These are phyloP conservation scores for Alternaria sp. DNA, from an alignment of 2,329 filamentous ascomycete species.

Conservation along the genomic window DNA sequence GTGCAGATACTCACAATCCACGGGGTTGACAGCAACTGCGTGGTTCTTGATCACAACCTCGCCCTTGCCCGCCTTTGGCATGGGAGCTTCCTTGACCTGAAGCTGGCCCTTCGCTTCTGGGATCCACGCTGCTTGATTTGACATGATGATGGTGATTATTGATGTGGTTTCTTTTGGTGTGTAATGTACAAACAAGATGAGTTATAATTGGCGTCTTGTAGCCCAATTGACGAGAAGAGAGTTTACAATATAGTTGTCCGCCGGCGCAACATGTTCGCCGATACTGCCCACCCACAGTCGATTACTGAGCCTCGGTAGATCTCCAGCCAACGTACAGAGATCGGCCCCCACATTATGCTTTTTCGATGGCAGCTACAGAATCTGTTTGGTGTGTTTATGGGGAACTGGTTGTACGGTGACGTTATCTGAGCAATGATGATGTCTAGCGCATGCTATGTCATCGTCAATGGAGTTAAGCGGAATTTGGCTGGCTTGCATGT, in stretches of 20 bases:
- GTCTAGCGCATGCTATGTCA: slow-evolving; percentile 1
- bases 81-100: slow-evolving; percentile 40
- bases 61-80: slow-evolving; percentile 38
- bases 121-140: slow-evolving; percentile 47
- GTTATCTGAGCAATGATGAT: slow-evolving; percentile 6
- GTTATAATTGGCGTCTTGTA: not conserved
- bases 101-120: slow-evolving; percentile 39
- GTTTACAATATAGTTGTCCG: not conserved
- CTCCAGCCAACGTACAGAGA: not conserved
- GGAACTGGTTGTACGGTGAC: not conserved
- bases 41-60: slow-evolving; percentile 47
- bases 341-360: slow-evolving; percentile 2
- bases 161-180: not conserved
- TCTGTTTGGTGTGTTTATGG: not conserved
- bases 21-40: slow-evolving; percentile 45
- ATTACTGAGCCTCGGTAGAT: not conserved
- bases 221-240: not conserved
- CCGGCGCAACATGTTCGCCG: not conserved
- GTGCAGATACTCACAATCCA: slow-evolving; percentile 34
- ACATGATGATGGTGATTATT: slow-evolving; percentile 25
- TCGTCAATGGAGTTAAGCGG: slow-evolving; percentile 5
- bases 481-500: not conserved
- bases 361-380: not conserved
- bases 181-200: not conserved
- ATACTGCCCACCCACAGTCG: not conserved